Conservation (phyloP, 768 basidiomycete genomes). For the Naganishia friedmannii region DNA sequence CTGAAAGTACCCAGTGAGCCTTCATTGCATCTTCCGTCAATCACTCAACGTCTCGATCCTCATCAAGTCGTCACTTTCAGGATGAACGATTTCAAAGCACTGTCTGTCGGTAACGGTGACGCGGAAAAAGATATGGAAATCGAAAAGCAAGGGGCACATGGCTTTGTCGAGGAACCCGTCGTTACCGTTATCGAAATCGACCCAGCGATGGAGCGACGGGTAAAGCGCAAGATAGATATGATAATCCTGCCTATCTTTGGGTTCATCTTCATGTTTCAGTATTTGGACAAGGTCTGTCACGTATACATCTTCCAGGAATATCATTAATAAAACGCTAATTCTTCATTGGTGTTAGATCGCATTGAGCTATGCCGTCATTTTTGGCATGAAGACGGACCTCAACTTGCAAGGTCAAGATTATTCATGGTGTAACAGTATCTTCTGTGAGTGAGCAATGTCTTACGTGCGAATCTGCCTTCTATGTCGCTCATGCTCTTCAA, state of each 20-base stretch:
- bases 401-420: constrained; percentile 29
- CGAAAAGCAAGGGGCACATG: neutral
- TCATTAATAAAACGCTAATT: neutral
- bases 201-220: constrained; percentile 26
- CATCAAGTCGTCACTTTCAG: no score
- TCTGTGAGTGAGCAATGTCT: constrained; percentile 10
- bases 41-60: no score
- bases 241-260: constrained; percentile 25
- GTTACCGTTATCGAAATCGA: constrained; percentile 21
- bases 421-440: constrained; percentile 11
- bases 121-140: neutral
- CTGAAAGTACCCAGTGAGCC: no score
- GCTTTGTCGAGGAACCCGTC: neutral
- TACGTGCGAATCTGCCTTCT: no score
- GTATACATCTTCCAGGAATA: neutral
- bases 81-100: neutral
- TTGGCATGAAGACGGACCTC: constrained; percentile 28
- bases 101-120: neutral
- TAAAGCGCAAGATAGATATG: constrained; percentile 32
- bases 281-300: constrained; percentile 19
- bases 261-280: constrained; percentile 21
- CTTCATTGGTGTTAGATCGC: neutral
- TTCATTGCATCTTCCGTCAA: no score
- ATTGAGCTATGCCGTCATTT: constrained; percentile 28
- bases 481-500: neutral